Evolutionary conservation across 306 rosid genomes (phyloP), one percentile per base, ranked within the genome.

Genomic region (Delonix regia): DNA sequence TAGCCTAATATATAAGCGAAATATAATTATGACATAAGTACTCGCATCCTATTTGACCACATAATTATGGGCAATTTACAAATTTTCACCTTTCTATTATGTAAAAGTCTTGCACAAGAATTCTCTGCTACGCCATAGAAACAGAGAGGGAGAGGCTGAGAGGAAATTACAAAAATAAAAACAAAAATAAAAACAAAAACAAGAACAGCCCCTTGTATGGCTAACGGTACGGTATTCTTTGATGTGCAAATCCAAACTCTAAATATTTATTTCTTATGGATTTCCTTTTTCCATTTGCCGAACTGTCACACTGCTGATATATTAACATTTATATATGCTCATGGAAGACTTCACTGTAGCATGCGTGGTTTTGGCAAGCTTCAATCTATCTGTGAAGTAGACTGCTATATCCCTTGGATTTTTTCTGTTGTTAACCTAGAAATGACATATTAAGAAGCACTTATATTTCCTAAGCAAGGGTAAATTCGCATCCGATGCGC

Each of bases 21-120:
- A 72, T 19, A 27, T 39, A 51, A 63, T 62, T 73, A 39, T 55
- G 21, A 53, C 30, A 80, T 25, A 67, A 74, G 56, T 56, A 64
- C 62, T 81, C 69, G 39, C 19, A 38, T 69, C 11, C 75, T 69
- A 52, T 48, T 81, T 61, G 62, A 39, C 38, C 57, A 51, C 45
- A 47, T 14, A 81, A 69, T 69, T 61, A 59, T 48, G 36, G 77
- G 55, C 34, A 42, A 70, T 79, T 69, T 45, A 60, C 44, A 70
- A 62, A 19, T 44, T 13, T 45, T 18, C 39, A 30, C 34, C 28
- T 44, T 63, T 78, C 64, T 59, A 61, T 62, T 71, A 30, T 59
- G 71, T 48, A 69, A 66, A 68, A 34, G 62, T 69, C 49, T 28
- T 44, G 22, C 44, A 21, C 44, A 44, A 44, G 55, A n/a, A 66